A percentile compares a stretch with the other conserved stretches of the same genome.
These are phyloP conservation scores for Phaeosphaeriaceae sp. DNA, from an alignment of 2,329 filamentous ascomycete species.

Conservation along the genomic window DNA sequence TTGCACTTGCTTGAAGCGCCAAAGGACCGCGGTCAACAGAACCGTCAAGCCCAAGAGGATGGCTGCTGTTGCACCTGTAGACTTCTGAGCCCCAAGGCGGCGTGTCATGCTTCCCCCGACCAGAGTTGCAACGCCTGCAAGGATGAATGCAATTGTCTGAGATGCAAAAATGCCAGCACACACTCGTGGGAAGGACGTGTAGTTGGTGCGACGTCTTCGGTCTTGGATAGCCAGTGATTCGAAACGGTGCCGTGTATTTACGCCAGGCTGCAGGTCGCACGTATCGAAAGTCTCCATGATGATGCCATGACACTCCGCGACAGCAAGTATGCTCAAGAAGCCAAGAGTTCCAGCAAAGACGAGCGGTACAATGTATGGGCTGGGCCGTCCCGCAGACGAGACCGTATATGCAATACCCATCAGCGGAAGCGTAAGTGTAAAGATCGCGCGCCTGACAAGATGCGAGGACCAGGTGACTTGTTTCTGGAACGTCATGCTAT, in stretches of 20 bases:
- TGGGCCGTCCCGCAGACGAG: constrained; percentile 67
- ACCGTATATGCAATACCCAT: constrained; percentile 72
- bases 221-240: constrained; percentile 54
- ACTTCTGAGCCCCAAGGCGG: constrained; percentile 69
- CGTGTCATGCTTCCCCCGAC: constrained; percentile 73
- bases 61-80: constrained; percentile 72
- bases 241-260: constrained; percentile 61
- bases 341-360: constrained; percentile 71
- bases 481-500: constrained; percentile 71
- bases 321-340: constrained; percentile 74
- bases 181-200: constrained; percentile 77
- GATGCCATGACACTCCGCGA: constrained; percentile 77
- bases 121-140: constrained; percentile 72
- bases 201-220: constrained; percentile 67
- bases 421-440: constrained; percentile 71
- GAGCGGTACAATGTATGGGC: constrained; percentile 67
- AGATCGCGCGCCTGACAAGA: constrained; percentile 70
- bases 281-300: constrained; percentile 84
- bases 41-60: constrained; percentile 71
- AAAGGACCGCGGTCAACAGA: constrained; percentile 66
- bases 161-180: constrained; percentile 73
- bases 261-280: constrained; percentile 77
- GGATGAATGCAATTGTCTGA: constrained; percentile 73
- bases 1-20: constrained; percentile 70
- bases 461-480: constrained; percentile 75